These are phyloP conservation scores for Orbilia javanica DNA, from an alignment of 2,329 filamentous ascomycete genomes.

Conservation along the genomic window DNA sequence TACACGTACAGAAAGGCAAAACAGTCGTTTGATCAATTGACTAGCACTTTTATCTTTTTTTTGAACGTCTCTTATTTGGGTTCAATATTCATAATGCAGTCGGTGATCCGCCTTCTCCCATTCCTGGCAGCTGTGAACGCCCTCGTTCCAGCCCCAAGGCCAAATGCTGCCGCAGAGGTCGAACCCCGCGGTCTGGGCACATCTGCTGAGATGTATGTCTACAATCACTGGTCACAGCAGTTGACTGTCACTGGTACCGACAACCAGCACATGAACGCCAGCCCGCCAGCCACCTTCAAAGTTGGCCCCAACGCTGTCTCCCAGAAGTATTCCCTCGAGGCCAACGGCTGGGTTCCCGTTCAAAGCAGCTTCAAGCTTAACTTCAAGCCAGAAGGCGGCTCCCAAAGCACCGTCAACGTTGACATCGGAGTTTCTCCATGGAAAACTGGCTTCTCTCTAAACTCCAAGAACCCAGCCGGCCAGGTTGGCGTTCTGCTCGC, in stretches of 20 bases:
- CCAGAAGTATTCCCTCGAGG: slow-evolving; percentile 31
- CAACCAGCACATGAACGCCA: slow-evolving; percentile 30
- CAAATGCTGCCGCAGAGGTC: background rate
- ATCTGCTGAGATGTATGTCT: slow-evolving; percentile 36
- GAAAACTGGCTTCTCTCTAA: slow-evolving; percentile 27
- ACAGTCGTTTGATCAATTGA: slow-evolving; percentile 1
- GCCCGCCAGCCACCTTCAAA: slow-evolving; percentile 19
- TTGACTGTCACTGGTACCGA: slow-evolving; percentile 26
- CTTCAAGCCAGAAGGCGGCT: slow-evolving; percentile 25
- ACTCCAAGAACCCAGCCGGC: slow-evolving; percentile 24
- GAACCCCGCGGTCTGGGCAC: slow-evolving; percentile 48
- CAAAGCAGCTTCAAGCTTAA: slow-evolving; percentile 48
- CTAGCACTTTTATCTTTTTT: slow-evolving; percentile 4
- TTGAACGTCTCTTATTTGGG: background rate
- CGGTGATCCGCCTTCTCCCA: slow-evolving; percentile 40
- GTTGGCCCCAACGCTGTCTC: slow-evolving; percentile 29
- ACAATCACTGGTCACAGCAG: slow-evolving; percentile 37
- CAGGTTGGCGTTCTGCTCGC: slow-evolving; percentile 45
- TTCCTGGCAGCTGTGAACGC: slow-evolving; percentile 45
- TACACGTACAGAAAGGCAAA: slow-evolving; percentile 7
- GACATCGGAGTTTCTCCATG: slow-evolving; percentile 39
- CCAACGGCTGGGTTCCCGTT: slow-evolving; percentile 47
- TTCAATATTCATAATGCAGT: slow-evolving; percentile 34
- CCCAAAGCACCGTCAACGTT: slow-evolving; percentile 39
- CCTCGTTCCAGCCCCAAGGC: slow-evolving; percentile 47